Conservation (phyloP, 1,284 basidiomycete genomes). For the Phellopilus nigrolimitatus region DNA sequence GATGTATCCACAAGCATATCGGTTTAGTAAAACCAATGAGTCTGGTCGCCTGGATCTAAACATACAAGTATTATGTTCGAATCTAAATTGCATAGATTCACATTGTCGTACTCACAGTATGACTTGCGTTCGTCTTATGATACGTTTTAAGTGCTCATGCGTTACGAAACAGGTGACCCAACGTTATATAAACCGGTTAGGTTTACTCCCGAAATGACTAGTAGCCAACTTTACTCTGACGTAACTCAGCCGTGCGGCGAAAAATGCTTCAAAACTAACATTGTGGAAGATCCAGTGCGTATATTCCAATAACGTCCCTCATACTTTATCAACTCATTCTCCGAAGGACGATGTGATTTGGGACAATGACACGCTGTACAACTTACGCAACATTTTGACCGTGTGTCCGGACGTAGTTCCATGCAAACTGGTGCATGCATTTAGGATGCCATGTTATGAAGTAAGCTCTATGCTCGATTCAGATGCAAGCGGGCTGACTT, state of each 20-base stretch:
- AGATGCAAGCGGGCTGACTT: background rate
- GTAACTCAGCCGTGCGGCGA: background rate
- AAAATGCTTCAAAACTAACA: background rate
- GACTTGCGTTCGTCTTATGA: background rate
- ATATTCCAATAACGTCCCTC: background rate
- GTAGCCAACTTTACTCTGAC: background rate
- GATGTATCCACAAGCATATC: background rate
- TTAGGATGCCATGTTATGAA: slow-evolving; percentile 12
- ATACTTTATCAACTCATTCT: background rate
- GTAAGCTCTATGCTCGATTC: background rate
- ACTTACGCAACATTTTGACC: background rate
- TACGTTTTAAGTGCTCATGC: background rate
- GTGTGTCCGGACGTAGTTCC: slow-evolving; percentile 12
- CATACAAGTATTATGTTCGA: slow-evolving; percentile 1
- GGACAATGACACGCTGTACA: background rate
- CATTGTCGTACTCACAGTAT: slow-evolving; percentile 5
- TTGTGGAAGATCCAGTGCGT: background rate
- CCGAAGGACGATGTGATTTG: background rate
- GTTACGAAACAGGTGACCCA: background rate
- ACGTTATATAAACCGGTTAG: background rate
- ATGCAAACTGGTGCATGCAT: slow-evolving; percentile 1
- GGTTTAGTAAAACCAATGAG: background rate
- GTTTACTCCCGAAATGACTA: background rate
- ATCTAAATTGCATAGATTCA: slow-evolving; percentile 5
- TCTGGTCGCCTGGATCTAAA: background rate